Evolutionary conservation across 352 stramenopile genomes (phyloP).

Genomic region (Globisporangium abappressorium): DNA sequence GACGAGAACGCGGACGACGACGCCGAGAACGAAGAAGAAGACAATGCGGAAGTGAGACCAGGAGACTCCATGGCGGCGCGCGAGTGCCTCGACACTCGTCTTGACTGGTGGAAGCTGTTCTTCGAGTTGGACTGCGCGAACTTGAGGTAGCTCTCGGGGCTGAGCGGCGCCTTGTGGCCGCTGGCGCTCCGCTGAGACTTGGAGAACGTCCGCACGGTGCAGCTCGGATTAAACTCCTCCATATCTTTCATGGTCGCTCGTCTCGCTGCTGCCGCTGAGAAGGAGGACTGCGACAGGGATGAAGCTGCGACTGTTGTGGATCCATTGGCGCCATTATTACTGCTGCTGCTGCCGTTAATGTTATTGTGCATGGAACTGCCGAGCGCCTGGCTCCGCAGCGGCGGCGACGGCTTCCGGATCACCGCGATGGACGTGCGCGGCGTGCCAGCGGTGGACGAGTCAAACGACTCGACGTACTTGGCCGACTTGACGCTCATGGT

Average conservation of each 20-base stretch:
- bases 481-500: constrained; percentile 14
- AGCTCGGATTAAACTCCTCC: constrained; percentile 22
- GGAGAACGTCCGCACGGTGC: constrained; percentile 19
- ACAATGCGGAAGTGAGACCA: too few species aligned
- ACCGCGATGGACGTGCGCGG: constrained; percentile 3
- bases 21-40: not conserved
- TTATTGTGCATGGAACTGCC: not conserved
- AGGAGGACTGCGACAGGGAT: not conserved
- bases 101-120: constrained; percentile 3
- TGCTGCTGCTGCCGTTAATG: not conserved
- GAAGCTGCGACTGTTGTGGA: not conserved
- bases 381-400: not conserved
- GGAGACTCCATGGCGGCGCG: not conserved
- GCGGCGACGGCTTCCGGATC: constrained; percentile 4
- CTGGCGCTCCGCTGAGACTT: constrained; percentile 1
- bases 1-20: not conserved
- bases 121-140: constrained; percentile 6
- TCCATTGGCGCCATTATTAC: not conserved
- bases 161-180: not conserved
- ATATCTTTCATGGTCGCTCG: constrained; percentile 8
- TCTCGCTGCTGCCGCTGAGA: not conserved
- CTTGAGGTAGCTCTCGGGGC: constrained; percentile 13
- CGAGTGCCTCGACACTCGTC: constrained; percentile 6
- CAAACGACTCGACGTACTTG: constrained; percentile 18
- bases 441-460: constrained; percentile 4